Evolutionary conservation across 1,284 basidiomycete species (phyloP), one percentile per base, ranked within the genome.

Genomic region (Trametes hirsuta): DNA sequence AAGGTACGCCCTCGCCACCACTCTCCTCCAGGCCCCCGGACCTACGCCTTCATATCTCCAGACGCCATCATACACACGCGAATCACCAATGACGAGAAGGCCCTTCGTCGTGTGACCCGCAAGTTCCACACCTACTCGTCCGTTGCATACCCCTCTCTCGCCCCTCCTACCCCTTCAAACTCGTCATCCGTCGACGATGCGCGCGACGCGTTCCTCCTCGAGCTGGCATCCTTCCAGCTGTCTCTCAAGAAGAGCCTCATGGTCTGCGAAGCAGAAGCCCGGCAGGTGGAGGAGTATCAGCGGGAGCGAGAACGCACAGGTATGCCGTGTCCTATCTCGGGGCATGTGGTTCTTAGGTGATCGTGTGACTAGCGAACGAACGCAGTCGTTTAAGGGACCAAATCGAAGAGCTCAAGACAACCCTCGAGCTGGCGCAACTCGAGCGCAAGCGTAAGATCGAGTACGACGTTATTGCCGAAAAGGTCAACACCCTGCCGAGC

Each of bases 201-300:
- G 46, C 79, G 89, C 39, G 91, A 93, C 62, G 84, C 86, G 2
- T 90, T 93, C 68, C 72, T 92, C 50, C 79, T 91, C 40, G 91
- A 93, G 71, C 74, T 93, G 9, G 84, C 85, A 44, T 84, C 88
- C 10, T 93, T 93, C 68, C 84, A 90, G 69, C 71, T 93, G 61
- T 75, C 84, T 53, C 75, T 93, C 64, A 84, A 87, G 75, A 93
- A 93, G 75, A 88, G 83, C 62, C 77, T 81, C 36, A 88, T 93
- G 84, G 86, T 91, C 49, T 92, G 90, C 68, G 87, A 91, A 69
- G 91, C 90, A 6, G 91, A 93, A 75, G 83, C 83, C 50, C 79
- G 91, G 66, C 90, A 93, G 73, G 90, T 91, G 1, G 86, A 90
- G 67, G 87, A 91, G 72, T 93, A 93, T 70, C 82, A 90, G 66